Base-by-base conservation (phyloP, 768 basidiomycete genomes). In the Tulasnella calospora region DNA sequence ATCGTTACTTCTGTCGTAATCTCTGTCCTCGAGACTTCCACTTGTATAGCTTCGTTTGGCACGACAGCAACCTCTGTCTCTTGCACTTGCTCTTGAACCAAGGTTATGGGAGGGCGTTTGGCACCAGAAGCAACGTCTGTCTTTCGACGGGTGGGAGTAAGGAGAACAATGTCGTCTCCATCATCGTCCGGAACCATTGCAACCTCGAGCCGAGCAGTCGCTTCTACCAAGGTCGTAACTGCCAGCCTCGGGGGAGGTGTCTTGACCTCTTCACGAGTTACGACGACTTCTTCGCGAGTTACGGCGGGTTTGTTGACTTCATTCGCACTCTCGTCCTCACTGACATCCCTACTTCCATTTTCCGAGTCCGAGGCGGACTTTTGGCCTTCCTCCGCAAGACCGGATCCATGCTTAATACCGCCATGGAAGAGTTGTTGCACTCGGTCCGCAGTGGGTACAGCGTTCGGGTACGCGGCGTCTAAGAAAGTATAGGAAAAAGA, bases 361-460 rank as follows among this genome's bases (percentile, higher is more conserved):
- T 72, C 33, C 17, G 36, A 33, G 36, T 69, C 41, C 76, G 87
- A 87, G 19, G 89, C 83, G 78, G 85, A 81, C 30, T 85, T 85
- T 41, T 86, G 83, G 2, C 92, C 75, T 79, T 85, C 86, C 1
- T 84, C 88, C 61, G 91, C 81, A 81, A 81, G 78, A 1, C 79
- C 71, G 1, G 57, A 77, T 3, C 80, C 78, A 21, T 67, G 78
- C 80, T 47, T 73, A 44, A 40, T 83, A 86, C 33, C 13, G 9
- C 27, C 21, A 79, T 87, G 88, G 84, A 94, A 94, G 1, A 94
- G 86, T 2, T 86, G 89, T 38, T 88, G 85, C 35, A 94, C 89
- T 13, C 85, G 87, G n/a, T 91, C 88, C 0, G 92, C 92, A 5
- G 92, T 94, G 8, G 93, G 92, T 6, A 89, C 86, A 83, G 90